Base-by-base conservation (phyloP, 2,329 filamentous ascomycete genomes). In the Pestalotiopsis sp. region DNA sequence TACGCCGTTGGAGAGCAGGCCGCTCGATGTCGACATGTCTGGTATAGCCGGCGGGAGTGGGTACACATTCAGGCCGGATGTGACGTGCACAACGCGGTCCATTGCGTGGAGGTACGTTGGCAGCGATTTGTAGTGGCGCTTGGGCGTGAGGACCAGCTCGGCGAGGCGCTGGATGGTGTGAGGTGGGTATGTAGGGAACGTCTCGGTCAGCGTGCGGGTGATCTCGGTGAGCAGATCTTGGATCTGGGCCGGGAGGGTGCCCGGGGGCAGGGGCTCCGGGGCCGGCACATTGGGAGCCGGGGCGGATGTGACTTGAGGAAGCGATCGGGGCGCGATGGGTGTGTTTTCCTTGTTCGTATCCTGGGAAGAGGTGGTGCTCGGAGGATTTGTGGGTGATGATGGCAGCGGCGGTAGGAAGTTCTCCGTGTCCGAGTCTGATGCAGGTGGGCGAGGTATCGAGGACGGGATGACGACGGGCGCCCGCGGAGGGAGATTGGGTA, bases 141-240 rank as follows among this genome's bases (percentile, higher is more conserved):
- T 91, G 1, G 96, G 96, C 31, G 86, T 82, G 45, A 97, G 85
- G 4, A 97, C 84, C 38, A 98, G 90, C 83, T 99, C 96, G 25
- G 94, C 90, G 25, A 99, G 87, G 52, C 96, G 92, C 81, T 99
- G 96, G 70, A 98, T 88, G 3, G 96, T 98, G 79, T 98, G 94
- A 0, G 96, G 96, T 1, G 96, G 95, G 74, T 92, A 88, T 3
- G 85, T 83, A 25, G 88, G 78, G 80, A 99, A 99, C 72, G 87
- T 88, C 2, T 84, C 85, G 64, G 81, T 84, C 52, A 97, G 84
- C 17, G 91, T 90, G 5, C 80, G 80, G 52, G 81, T 85, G 72
- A 93, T 91, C 68, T 88, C 88, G 69, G 80, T 78, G 61, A 93
- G 81, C 77, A 93, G 88, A 67, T 86, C 84, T 68, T 85, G 81